phyloP scores from a whole-genome alignment of 73 alveolate genomes.

The Paramecium tetraurelia region DNA sequence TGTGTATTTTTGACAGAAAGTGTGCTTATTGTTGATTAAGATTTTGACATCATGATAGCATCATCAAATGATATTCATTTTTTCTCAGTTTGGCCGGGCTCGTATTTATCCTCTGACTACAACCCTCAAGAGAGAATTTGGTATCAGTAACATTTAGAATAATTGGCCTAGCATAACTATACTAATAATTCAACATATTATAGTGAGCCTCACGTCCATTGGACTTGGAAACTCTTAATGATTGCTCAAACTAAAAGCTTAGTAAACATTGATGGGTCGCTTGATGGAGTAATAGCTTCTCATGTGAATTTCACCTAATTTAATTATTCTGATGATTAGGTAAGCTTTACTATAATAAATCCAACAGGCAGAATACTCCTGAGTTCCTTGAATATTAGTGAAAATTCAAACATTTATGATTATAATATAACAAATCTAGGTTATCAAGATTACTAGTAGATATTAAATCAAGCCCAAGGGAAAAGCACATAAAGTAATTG shows the following conservation, averaged over 20 bases:
- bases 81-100: conserved; percentile 4
- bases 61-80: background rate
- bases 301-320: background rate
- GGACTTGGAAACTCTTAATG: conserved; percentile 14
- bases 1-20: background rate
- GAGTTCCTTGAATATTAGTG: background rate
- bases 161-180: background rate
- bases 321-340: background rate
- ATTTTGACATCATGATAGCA: background rate
- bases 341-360: background rate
- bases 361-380: background rate
- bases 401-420: background rate
- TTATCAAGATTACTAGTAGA: background rate
- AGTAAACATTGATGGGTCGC: background rate
- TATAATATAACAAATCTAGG: background rate
- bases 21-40: background rate
- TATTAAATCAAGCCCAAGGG: background rate
- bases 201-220: background rate
- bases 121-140: background rate
- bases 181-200: background rate
- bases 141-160: background rate
- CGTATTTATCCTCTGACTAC: background rate
- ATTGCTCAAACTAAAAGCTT: background rate
- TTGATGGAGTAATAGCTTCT: background rate
- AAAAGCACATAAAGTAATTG: background rate